These are phyloP conservation scores for Colletotrichum plurivorum DNA, from an alignment of 2,329 filamentous ascomycete genomes.

Conservation along the genomic window DNA sequence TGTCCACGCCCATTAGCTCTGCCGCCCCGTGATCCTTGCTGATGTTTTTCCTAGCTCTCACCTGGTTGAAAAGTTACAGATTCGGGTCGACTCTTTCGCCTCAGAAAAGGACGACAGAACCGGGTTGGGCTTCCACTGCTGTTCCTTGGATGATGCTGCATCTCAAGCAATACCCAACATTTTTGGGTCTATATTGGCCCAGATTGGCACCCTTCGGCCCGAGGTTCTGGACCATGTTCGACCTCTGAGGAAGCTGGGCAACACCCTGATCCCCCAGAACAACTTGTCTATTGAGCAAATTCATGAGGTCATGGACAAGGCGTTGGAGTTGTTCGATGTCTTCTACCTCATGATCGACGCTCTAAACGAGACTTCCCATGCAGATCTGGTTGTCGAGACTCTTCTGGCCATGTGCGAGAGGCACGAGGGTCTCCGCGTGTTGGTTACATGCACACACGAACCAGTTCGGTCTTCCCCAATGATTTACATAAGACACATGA, in stretches of 20 bases:
- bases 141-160: conserved; percentile 44
- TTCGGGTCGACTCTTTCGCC: conserved; percentile 2
- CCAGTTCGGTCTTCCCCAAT: conserved; percentile 15
- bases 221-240: conserved; percentile 41
- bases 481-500: conserved; percentile 41
- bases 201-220: conserved; percentile 39
- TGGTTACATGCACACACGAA: conserved; percentile 44
- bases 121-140: conserved; percentile 45
- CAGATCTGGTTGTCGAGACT: conserved; percentile 36
- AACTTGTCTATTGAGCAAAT: conserved; percentile 40
- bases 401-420: conserved; percentile 40
- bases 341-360: conserved; percentile 45
- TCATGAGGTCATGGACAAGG: conserved; percentile 31
- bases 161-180: conserved; percentile 47
- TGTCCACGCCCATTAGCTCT: neutral
- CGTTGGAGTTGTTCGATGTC: conserved; percentile 28
- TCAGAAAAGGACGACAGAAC: conserved; percentile 23
- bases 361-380: conserved; percentile 43
- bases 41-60: conserved; percentile 40
- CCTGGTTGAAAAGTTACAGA: conserved; percentile 43
- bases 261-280: conserved; percentile 42
- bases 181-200: conserved; percentile 47
- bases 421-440: conserved; percentile 40
- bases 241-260: conserved; percentile 33
- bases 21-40: neutral